These are phyloP conservation scores for Glonium stellatum DNA, from an alignment of 495 filamentous ascomycete species.

Conservation along the genomic window DNA sequence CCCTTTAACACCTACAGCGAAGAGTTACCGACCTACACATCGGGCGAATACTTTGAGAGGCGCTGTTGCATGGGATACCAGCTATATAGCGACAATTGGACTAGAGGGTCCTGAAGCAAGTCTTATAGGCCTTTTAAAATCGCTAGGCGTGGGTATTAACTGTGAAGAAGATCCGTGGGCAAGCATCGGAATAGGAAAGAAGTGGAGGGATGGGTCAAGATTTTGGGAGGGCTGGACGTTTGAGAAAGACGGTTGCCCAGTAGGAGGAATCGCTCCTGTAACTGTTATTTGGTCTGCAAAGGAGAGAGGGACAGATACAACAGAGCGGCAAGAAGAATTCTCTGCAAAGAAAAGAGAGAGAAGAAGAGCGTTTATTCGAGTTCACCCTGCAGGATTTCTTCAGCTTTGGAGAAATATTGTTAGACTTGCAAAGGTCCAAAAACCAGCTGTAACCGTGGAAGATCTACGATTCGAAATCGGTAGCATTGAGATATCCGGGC, in stretches of 20 bases:
- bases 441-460: constrained; percentile 68
- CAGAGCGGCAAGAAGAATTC: constrained; percentile 35
- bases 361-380: constrained; percentile 62
- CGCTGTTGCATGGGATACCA: constrained; percentile 84
- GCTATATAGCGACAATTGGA: constrained; percentile 83
- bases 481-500: constrained; percentile 82
- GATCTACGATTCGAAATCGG: constrained; percentile 92
- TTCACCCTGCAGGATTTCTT: constrained; percentile 84
- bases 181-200: constrained; percentile 47
- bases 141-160: constrained; percentile 52
- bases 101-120: constrained; percentile 61
- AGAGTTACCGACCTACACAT: constrained; percentile 82
- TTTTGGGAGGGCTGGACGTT: constrained; percentile 61
- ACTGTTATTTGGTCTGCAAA: constrained; percentile 60
- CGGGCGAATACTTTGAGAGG: constrained; percentile 64
- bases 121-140: constrained; percentile 57
- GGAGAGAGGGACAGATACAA: constrained; percentile 8
- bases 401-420: constrained; percentile 77
- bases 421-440: constrained; percentile 59
- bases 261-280: constrained; percentile 64
- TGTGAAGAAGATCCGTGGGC: constrained; percentile 41
- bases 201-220: constrained; percentile 70
- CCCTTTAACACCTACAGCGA: constrained; percentile 75
- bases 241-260: constrained; percentile 45
- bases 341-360: constrained; percentile 38